Evolutionary conservation across 306 rosid species (phyloP), one percentile per base, ranked within the genome.

Genomic region (Cucurbita moschata): DNA sequence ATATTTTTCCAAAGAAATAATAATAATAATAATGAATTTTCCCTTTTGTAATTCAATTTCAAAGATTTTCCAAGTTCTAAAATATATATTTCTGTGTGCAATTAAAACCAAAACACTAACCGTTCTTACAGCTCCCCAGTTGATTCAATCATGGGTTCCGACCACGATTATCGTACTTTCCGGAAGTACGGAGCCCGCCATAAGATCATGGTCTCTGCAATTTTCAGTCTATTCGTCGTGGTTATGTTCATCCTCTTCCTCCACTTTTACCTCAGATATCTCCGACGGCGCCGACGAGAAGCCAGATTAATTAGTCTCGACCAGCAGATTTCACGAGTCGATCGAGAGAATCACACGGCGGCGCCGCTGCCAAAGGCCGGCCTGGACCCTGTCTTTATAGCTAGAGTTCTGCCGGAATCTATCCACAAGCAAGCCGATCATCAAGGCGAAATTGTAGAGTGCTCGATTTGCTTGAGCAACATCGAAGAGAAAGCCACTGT

Each of bases 391-490:
- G 7, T 69, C 15, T 21, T 69, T 11, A 69, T 69, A 15, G 74
- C 74, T 58, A 26, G 13, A 15, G 8, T 69, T 30, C 74, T 69
- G 8, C 74, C 58, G 11, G 43, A 69, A 69, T 69, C 74, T 6
- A 68, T 68, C 57, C 43, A 47, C 57, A 47, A 47, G 73, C 42
- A 23, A 68, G 40, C 43, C 5, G 74, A 69, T 49, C 43, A 49
- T 69, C 74, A 9, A 7, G 74, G 74, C 8, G 74, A 69, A 69
- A 23, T 14, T 5, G 58, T 30, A 12, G 74, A 69, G 38, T 69
- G 74, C 55, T 69, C 74, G 12, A 69, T 69, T 69, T 69, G 74
- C 44, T 21, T 69, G 58, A 69, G 74, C 58, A 69, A 69, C 39
- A 69, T 69, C n/a, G 74, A 69, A 26, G 74, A 69, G 23, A 49